phyloP scores from a whole-genome alignment of 805 yeast genomes.

The Starmera caribaea region DNA sequence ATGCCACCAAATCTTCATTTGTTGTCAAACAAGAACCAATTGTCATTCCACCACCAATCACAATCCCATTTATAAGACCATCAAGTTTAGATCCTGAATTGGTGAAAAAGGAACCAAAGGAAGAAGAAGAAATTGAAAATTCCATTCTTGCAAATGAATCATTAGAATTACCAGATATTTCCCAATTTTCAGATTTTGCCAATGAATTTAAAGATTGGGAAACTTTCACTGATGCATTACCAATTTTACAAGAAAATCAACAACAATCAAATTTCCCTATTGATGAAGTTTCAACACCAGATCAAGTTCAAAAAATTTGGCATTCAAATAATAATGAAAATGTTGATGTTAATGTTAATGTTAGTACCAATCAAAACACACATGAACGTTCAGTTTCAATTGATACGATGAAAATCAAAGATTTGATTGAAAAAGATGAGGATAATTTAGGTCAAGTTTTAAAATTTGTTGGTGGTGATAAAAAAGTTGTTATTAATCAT shows the following conservation, averaged over 20 bases:
- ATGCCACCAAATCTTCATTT: constrained; percentile 13
- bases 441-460: constrained; percentile 8
- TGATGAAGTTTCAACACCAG: not conserved
- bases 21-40: too few species aligned
- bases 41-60: too few species aligned
- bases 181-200: constrained; percentile 39
- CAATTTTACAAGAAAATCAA: not conserved
- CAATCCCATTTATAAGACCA: too few species aligned
- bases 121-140: too few species aligned
- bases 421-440: constrained; percentile 7
- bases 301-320: constrained; percentile 14
- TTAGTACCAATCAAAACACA: too few species aligned
- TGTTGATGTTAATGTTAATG: not conserved
- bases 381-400: constrained; percentile 6
- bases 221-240: not conserved
- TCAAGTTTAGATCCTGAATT: too few species aligned
- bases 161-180: constrained; percentile 31
- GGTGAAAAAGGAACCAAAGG: too few species aligned
- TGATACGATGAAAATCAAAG: constrained; percentile 8
- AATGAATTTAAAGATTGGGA: constrained; percentile 30
- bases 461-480: constrained; percentile 6
- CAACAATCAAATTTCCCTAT: not conserved
- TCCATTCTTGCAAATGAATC: constrained; percentile 1
- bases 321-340: constrained; percentile 6
- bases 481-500: constrained; percentile 12